A percentile compares a stretch with the other conserved stretches of the same genome.
These are phyloP conservation scores for Globisporangium viniferum DNA, from an alignment of 352 stramenopile species.

Conservation along the genomic window DNA sequence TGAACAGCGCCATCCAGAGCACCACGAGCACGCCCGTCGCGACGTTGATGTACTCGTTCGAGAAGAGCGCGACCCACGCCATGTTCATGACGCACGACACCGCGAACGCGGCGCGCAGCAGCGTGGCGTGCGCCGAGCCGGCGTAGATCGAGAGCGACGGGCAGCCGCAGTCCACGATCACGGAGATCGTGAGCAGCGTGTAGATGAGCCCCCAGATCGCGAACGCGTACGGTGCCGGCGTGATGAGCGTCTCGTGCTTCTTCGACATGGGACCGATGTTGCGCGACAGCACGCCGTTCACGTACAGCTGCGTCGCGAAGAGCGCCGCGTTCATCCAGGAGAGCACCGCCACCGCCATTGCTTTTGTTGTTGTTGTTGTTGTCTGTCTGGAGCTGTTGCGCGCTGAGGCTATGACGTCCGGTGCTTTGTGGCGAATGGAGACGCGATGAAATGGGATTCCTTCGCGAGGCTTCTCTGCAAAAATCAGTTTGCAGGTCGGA, in stretches of 20 bases:
- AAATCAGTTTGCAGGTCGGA: neutral
- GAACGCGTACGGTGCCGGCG: slow-evolving; percentile 69
- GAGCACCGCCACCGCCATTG: slow-evolving; percentile 29
- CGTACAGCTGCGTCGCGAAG: slow-evolving; percentile 59
- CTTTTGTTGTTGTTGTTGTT: neutral
- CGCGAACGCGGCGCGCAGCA: slow-evolving; percentile 60
- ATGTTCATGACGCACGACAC: slow-evolving; percentile 66
- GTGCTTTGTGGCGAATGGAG: neutral
- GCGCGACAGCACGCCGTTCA: slow-evolving; percentile 48
- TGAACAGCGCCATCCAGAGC: slow-evolving; percentile 60
- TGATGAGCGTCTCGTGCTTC: slow-evolving; percentile 73
- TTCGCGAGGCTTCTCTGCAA: neutral
- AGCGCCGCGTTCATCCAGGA: slow-evolving; percentile 59
- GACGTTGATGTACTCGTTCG: slow-evolving; percentile 56
- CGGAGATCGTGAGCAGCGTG: slow-evolving; percentile 51
- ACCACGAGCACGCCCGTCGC: slow-evolving; percentile 49
- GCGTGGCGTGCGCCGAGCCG: slow-evolving; percentile 37
- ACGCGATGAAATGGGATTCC: too few species aligned
- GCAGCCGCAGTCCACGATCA: slow-evolving; percentile 67
- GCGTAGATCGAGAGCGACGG: slow-evolving; percentile 57
- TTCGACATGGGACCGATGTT: slow-evolving; percentile 54
- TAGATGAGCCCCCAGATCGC: slow-evolving; percentile 84
- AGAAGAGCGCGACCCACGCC: slow-evolving; percentile 70
- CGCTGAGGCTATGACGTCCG: neutral
- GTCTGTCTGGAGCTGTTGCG: too few species aligned